Conservation (phyloP, 441 rosid species). For the Pelargonium fulgidum region DNA sequence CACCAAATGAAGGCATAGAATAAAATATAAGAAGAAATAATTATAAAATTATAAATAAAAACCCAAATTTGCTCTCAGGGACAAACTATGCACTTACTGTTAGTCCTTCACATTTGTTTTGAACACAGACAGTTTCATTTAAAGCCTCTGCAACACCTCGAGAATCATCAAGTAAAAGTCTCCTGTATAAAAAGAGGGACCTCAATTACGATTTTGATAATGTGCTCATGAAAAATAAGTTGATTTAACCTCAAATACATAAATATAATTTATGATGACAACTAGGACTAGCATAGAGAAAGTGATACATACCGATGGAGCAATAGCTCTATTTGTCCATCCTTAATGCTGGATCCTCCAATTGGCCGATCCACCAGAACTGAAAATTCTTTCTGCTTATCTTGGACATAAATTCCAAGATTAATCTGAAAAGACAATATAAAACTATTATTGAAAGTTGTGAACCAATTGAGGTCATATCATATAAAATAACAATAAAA, state of each 20-base stretch:
- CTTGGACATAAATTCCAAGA: conserved; percentile 79
- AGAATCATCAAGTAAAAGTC: conserved; percentile 82
- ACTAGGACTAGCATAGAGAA: neutral
- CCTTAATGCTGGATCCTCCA: conserved; percentile 83
- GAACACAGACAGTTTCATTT: conserved; percentile 81
- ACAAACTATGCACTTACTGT: conserved; percentile 39
- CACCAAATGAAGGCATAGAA: too few relatives aligned
- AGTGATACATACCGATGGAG: conserved; percentile 62
- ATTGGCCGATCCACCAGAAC: conserved; percentile 85
- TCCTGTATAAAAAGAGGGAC: conserved; percentile 39
- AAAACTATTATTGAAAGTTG: neutral
- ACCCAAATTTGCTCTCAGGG: too few relatives aligned
- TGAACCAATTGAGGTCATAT: too few relatives aligned
- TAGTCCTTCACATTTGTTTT: conserved; percentile 61
- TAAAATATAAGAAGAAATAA: too few relatives aligned
- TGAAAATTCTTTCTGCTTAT: conserved; percentile 61
- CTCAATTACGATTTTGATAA: neutral
- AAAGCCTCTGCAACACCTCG: conserved; percentile 87
- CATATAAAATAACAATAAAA: neutral
- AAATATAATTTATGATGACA: neutral
- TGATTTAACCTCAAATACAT: neutral
- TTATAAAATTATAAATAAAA: too few relatives aligned
- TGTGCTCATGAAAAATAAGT: neutral
- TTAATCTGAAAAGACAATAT: conserved; percentile 51
- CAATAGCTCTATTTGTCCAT: conserved; percentile 93